Percentiles rank a stretch among this genome's conserved stretches.
These are phyloP conservation scores for Striga asiatica DNA, from an alignment of 257 asterid species.

Conservation along the genomic window DNA sequence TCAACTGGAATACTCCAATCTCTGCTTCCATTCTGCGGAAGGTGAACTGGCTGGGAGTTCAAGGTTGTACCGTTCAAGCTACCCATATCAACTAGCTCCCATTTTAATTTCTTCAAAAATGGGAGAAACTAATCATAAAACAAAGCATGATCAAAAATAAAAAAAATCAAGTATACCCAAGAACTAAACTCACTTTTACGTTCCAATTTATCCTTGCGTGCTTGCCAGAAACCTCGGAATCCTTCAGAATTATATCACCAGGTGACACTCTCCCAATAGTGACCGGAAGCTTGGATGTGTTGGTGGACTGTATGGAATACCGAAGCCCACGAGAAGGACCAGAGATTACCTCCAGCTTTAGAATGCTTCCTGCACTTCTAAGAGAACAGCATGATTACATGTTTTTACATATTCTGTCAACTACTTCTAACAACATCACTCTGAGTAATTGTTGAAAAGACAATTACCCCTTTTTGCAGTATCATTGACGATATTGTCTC, in stretches of 20 bases:
- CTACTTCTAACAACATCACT: conserved; percentile 14
- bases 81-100: conserved; percentile 99
- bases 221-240: conserved; percentile 96
- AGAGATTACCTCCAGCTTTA: conserved; percentile 75
- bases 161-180: conserved; percentile 11
- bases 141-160: no score
- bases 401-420: conserved; percentile 36
- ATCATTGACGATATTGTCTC: conserved; percentile 25
- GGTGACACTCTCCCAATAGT: conserved; percentile 91
- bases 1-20: conserved; percentile 72
- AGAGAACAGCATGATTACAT: conserved; percentile 60
- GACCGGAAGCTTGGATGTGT: conserved; percentile 61
- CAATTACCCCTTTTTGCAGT: conserved; percentile 57
- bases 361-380: conserved; percentile 95
- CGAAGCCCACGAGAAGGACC: conserved; percentile 81
- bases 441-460: conserved; percentile 20
- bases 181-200: conserved; percentile 40
- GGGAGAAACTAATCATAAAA: conserved; percentile 15
- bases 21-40: conserved; percentile 59
- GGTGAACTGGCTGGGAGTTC: conserved; percentile 52
- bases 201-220: conserved; percentile 92
- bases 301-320: conserved; percentile 49
- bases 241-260: conserved; percentile 59
- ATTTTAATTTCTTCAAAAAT: conserved; percentile 58
- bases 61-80: conserved; percentile 79